A percentile compares a stretch with the other conserved stretches of the same genome.
phyloP scores from a whole-genome alignment of 2,329 filamentous ascomycete species.

The Periconia macrospinosa region DNA sequence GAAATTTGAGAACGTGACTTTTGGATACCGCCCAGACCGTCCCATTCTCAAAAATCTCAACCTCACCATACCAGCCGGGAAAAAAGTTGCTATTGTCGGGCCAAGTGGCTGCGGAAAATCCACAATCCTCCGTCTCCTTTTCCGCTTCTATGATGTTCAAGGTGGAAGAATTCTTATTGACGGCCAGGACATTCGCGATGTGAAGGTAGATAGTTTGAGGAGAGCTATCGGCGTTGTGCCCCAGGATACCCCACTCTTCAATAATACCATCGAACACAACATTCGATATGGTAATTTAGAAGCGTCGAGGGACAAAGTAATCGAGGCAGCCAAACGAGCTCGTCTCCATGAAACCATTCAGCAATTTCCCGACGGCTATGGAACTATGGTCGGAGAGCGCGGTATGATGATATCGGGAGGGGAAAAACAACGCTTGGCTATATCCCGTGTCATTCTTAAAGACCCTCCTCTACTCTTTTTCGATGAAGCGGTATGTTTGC shows the following conservation, averaged over 20 bases:
- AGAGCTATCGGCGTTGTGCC: slow-evolving; percentile 91
- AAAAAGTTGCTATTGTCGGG: slow-evolving; percentile 94
- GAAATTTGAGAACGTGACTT: slow-evolving; percentile 90
- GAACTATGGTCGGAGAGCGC: slow-evolving; percentile 88
- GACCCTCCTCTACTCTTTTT: slow-evolving; percentile 91
- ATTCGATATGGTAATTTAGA: slow-evolving; percentile 87
- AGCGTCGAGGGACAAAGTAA: slow-evolving; percentile 71
- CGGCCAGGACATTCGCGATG: slow-evolving; percentile 84
- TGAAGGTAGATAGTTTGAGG: slow-evolving; percentile 80
- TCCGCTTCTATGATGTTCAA: slow-evolving; percentile 92
- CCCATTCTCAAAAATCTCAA: slow-evolving; percentile 84
- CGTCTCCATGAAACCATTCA: slow-evolving; percentile 76
- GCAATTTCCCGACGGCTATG: slow-evolving; percentile 82
- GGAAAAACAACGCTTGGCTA: slow-evolving; percentile 88
- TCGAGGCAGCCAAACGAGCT: slow-evolving; percentile 77
- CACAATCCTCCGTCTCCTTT: slow-evolving; percentile 85
- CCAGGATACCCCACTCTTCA: slow-evolving; percentile 96
- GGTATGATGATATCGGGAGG: slow-evolving; percentile 97
- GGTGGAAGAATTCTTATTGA: slow-evolving; percentile 85
- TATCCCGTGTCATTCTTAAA: slow-evolving; percentile 82
- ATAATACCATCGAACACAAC: slow-evolving; percentile 94
- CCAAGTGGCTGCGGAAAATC: slow-evolving; percentile 96
- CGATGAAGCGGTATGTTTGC: slow-evolving; percentile 72
- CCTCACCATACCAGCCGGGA: slow-evolving; percentile 89
- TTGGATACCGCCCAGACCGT: slow-evolving; percentile 85